Conservation (phyloP, 768 basidiomycete species). For the Rhizopogon salebrosus region DNA sequence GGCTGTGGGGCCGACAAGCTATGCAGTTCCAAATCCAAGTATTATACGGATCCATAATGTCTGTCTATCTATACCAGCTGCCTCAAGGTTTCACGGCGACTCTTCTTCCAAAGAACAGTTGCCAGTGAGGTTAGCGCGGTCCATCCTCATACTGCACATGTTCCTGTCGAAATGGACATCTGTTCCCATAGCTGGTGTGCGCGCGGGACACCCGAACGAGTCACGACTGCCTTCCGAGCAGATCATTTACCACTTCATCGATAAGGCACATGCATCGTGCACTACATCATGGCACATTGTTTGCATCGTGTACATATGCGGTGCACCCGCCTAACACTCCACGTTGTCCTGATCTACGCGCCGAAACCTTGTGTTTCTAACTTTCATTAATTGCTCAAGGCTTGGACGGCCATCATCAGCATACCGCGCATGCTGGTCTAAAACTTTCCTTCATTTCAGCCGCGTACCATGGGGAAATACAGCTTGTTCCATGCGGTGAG, state of each 20-base stretch:
- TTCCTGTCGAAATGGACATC: slow-evolving; percentile 1
- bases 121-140: neutral
- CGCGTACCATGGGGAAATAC: neutral
- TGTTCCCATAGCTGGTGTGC: neutral
- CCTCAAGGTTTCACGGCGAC: slow-evolving; percentile 19
- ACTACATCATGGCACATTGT: slow-evolving; percentile 18
- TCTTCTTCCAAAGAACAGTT: neutral
- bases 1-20: neutral
- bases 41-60: slow-evolving; percentile 20
- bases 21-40: slow-evolving; percentile 16
- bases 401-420: slow-evolving; percentile 1
- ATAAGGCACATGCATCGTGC: slow-evolving; percentile 22
- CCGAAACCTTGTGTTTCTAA: slow-evolving; percentile 4
- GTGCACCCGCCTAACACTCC: slow-evolving; percentile 9
- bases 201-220: neutral
- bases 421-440: neutral
- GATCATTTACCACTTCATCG: slow-evolving; percentile 10
- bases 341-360: slow-evolving; percentile 11
- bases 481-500: neutral
- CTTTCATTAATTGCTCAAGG: slow-evolving; percentile 4
- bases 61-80: slow-evolving; percentile 5
- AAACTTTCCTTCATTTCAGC: neutral
- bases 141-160: neutral
- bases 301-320: slow-evolving; percentile 15
- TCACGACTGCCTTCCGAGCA: neutral